Evolutionary conservation across 1,284 basidiomycete genomes (phyloP).

Genomic region (Apiotrichum mycotoxinovorans): DNA sequence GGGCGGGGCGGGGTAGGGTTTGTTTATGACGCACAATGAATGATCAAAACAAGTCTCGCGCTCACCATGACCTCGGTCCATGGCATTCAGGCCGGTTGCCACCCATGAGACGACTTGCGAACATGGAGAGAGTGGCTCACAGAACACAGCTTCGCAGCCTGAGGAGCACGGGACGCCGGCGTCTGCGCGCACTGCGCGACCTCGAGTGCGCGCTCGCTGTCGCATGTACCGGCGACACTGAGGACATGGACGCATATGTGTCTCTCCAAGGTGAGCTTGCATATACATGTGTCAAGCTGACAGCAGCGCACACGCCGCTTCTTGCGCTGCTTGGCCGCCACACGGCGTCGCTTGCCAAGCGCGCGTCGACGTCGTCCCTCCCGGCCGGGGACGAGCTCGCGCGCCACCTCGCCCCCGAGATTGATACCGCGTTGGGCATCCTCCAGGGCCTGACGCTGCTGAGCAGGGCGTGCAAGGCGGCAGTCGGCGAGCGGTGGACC

Average conservation of each 20-base stretch:
- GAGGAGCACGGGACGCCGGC: slow-evolving; percentile 26
- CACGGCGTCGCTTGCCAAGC: slow-evolving; percentile 29
- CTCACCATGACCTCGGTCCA: too few species aligned
- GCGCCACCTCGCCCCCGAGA: slow-evolving; percentile 28
- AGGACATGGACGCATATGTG: slow-evolving; percentile 6
- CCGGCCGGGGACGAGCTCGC: slow-evolving; percentile 31
- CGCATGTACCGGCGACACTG: slow-evolving; percentile 12
- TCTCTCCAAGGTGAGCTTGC: slow-evolving; percentile 9
- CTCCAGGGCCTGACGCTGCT: slow-evolving; percentile 75
- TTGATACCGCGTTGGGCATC: slow-evolving; percentile 56
- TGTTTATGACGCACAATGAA: not conserved
- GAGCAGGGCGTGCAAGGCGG: slow-evolving; percentile 65
- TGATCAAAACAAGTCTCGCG: not conserved
- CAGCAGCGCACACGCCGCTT: slow-evolving; percentile 31
- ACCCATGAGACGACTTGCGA: too few species aligned
- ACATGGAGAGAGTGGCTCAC: too few species aligned
- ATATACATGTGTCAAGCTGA: not conserved
- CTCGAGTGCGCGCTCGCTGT: slow-evolving; percentile 22
- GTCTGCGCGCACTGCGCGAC: slow-evolving; percentile 24
- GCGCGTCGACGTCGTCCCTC: slow-evolving; percentile 26
- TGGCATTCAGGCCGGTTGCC: too few species aligned
- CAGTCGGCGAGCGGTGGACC: slow-evolving; percentile 63
- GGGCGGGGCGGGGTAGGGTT: too few species aligned
- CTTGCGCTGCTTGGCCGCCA: slow-evolving; percentile 35
- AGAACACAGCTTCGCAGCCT: slow-evolving; percentile 26